phyloP scores from a whole-genome alignment of 2,329 filamentous ascomycete genomes.

The Dothidotthia symphoricarpi region DNA sequence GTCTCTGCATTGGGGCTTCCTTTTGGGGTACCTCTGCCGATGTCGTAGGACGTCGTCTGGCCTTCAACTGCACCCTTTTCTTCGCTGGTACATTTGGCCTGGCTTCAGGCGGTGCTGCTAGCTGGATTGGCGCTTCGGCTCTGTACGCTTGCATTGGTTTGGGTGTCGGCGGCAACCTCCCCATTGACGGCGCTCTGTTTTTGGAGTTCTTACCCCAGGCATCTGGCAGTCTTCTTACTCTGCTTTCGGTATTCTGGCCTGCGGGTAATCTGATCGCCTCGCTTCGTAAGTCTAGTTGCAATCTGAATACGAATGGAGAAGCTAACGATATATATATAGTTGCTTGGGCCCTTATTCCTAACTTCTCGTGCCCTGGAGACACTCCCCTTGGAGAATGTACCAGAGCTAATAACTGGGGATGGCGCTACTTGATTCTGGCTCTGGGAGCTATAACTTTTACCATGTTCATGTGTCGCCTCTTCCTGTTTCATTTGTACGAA shows the following conservation, averaged over 20 bases:
- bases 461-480: conserved; percentile 78
- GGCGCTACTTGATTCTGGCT: conserved; percentile 70
- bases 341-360: conserved; percentile 74
- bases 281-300: conserved; percentile 17
- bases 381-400: conserved; percentile 39
- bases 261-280: conserved; percentile 70
- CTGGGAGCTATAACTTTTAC: conserved; percentile 70
- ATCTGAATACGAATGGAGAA: background rate
- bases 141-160: conserved; percentile 46
- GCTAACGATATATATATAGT: conserved; percentile 46
- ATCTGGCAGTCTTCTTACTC: conserved; percentile 69
- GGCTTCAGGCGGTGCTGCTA: conserved; percentile 64
- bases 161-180: conserved; percentile 63
- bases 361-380: conserved; percentile 53
- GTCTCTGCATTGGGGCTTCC: conserved; percentile 73
- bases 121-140: conserved; percentile 55
- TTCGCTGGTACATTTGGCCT: conserved; percentile 74
- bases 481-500: conserved; percentile 78
- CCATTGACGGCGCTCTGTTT: conserved; percentile 77
- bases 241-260: conserved; percentile 86
- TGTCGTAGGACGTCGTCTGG: conserved; percentile 72
- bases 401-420: conserved; percentile 63
- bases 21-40: conserved; percentile 81
- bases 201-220: conserved; percentile 78
- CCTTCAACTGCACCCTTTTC: conserved; percentile 78